phyloP scores from a whole-genome alignment of 495 filamentous ascomycete species.

The Hypoxylon subgilvum region DNA sequence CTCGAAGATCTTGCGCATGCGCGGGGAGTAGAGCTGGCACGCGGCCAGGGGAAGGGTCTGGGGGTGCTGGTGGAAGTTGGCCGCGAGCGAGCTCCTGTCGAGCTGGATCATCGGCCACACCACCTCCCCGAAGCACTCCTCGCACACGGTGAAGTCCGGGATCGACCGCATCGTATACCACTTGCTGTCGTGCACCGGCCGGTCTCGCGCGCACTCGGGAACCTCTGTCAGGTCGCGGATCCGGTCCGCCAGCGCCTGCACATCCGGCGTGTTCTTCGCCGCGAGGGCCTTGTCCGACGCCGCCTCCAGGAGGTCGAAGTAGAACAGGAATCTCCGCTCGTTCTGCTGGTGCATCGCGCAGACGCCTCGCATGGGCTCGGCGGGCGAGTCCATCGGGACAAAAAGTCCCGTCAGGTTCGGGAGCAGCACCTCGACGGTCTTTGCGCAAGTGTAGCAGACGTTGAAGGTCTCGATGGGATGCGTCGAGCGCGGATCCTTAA shows the following conservation, averaged over 20 bases:
- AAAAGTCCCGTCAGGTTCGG: constrained; percentile 52
- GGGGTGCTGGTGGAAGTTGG: constrained; percentile 60
- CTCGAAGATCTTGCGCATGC: constrained; percentile 71
- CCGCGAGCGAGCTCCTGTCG: constrained; percentile 58
- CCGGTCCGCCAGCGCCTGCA: constrained; percentile 45
- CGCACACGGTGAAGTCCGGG: constrained; percentile 52
- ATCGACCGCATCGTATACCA: constrained; percentile 52
- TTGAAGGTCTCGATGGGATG: constrained; percentile 45
- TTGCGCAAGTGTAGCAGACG: constrained; percentile 51
- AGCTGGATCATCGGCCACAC: constrained; percentile 66
- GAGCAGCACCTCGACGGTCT: constrained; percentile 49
- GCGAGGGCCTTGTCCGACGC: constrained; percentile 46
- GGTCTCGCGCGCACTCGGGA: constrained; percentile 47
- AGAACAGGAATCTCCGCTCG: constrained; percentile 47
- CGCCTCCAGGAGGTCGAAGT: constrained; percentile 52
- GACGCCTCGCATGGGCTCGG: constrained; percentile 42
- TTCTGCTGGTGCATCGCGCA: constrained; percentile 51
- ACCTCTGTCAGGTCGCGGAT: constrained; percentile 42
- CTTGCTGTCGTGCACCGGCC: constrained; percentile 30
- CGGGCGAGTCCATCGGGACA: constrained; percentile 43
- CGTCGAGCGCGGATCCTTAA: constrained; percentile 45
- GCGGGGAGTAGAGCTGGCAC: constrained; percentile 76
- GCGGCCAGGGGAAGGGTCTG: constrained; percentile 57
- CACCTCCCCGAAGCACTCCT: constrained; percentile 67
- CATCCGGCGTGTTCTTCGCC: constrained; percentile 41